Percentiles rank a stretch among this genome's conserved stretches.
Evolutionary conservation across 2,329 filamentous ascomycete genomes (phyloP).

Genomic region (Colletotrichum godetiae): DNA sequence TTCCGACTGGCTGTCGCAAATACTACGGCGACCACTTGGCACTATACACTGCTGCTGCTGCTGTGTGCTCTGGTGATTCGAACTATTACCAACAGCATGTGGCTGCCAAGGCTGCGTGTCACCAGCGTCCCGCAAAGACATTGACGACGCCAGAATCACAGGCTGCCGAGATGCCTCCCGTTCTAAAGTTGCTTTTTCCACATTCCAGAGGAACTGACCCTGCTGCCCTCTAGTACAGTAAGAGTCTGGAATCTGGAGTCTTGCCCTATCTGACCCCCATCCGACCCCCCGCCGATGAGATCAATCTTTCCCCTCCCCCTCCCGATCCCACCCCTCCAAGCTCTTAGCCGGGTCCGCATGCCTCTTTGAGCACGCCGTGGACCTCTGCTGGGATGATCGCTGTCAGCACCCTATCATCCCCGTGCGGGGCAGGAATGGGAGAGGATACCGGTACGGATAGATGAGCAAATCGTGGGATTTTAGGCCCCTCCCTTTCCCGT

Average conservation of each 20-base stretch:
- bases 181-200: slow-evolving; percentile 8
- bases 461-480: slow-evolving; percentile 15
- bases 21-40: not conserved
- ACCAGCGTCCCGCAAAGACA: not conserved
- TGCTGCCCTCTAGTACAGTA: too few relatives aligned
- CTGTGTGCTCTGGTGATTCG: not conserved
- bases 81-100: not conserved
- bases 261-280: slow-evolving; percentile 3
- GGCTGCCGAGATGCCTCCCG: not conserved
- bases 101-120: slow-evolving; percentile 10
- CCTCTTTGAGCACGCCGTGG: slow-evolving; percentile 20
- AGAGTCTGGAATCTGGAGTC: too few relatives aligned
- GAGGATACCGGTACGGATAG: not conserved
- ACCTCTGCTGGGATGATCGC: slow-evolving; percentile 25
- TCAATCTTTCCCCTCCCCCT: not conserved
- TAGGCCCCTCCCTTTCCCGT: not conserved
- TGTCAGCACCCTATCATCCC: slow-evolving; percentile 32
- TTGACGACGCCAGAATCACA: slow-evolving; percentile 5
- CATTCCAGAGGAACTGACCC: slow-evolving; percentile 10
- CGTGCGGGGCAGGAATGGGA: not conserved
- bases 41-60: not conserved
- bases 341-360: slow-evolving; percentile 27
- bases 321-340: not conserved
- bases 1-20: not conserved
- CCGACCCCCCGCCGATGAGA: not conserved